Evolutionary conservation across 2,329 filamentous ascomycete species (phyloP).

Genomic region (Metarhizium guizhouense): DNA sequence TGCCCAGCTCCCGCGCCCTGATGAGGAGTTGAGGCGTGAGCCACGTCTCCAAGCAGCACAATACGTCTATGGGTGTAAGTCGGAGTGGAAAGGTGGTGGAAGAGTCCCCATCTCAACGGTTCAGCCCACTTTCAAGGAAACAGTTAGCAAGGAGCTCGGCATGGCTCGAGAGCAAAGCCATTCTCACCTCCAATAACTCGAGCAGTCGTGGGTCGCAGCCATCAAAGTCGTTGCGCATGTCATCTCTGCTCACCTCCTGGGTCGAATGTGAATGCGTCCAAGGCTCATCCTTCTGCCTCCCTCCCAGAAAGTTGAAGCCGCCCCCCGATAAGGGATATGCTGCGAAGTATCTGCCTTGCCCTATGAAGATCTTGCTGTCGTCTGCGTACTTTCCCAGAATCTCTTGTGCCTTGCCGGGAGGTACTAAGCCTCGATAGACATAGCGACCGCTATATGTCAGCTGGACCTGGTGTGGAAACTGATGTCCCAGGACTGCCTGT

Average conservation of each 20-base stretch:
- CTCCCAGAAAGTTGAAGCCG: background rate
- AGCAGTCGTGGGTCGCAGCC: background rate
- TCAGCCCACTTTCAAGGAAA: background rate
- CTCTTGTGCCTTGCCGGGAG: background rate
- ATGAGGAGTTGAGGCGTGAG: background rate
- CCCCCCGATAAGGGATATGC: background rate
- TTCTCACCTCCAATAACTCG: background rate
- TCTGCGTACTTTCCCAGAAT: background rate
- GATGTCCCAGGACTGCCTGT: background rate
- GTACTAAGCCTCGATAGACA: background rate
- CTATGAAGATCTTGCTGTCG: background rate
- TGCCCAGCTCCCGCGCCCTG: background rate
- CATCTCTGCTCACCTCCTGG: background rate
- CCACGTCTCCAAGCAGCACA: background rate
- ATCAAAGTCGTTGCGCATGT: background rate
- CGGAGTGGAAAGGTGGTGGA: background rate
- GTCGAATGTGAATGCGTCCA: background rate
- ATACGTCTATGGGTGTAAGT: background rate
- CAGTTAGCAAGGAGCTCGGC: background rate
- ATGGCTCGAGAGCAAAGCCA: background rate
- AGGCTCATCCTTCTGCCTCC: background rate
- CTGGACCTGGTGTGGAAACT: background rate
- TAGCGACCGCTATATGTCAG: background rate
- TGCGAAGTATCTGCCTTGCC: background rate
- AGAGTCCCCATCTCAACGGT: background rate